Base-by-base conservation (phyloP, 176 grass and related monocot species). In the Cenchrus purpureus region DNA sequence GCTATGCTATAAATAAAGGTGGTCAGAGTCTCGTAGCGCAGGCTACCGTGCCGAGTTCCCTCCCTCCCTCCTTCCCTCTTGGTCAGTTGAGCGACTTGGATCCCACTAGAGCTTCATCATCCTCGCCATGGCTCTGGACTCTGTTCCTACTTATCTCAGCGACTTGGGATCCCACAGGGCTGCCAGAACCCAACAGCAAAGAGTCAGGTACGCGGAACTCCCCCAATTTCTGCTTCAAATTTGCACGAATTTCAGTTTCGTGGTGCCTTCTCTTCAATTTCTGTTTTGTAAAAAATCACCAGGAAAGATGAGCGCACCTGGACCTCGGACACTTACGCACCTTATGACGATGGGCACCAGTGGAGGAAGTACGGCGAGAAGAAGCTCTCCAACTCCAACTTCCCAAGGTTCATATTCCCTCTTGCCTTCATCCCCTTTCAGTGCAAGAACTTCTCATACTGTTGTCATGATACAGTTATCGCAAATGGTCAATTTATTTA, bases 301-400 rank as follows among this genome's bases (percentile, higher is more conserved):
- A 94, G 89, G 71, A 87, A 87, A 77, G 87, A 88, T 7, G 75
- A 90, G n/a, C 67, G 46, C 8, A 73, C 82, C 58, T 92, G 85
- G 89, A 84, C 87, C 64, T 48, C 65, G 57, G 85, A 90, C 53
- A 94, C 92, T 50, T 80, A 73, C 4, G 87, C 85, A 9, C 95
- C 95, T 14, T 92, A 92, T 71, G 83, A 84, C 63, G 95, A 97
- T 57, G 92, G 95, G 0, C 91, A 89, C 83, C 95, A 94, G 75
- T 97, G 95, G 95, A 94, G 95, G 76, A 97, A 97, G 82, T 97
- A 94, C 68, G 95, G 95, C 65, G 87, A 97, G 80, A 97, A 97
- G 90, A 94, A 90, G 79, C 93, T 94, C 84, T 87, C 73, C 70
- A 88, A 80, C 57, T 88, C 90, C 74, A 82, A 74, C 79, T 92